phyloP scores from a whole-genome alignment of 306 rosid species.

The Vigna radiata region DNA sequence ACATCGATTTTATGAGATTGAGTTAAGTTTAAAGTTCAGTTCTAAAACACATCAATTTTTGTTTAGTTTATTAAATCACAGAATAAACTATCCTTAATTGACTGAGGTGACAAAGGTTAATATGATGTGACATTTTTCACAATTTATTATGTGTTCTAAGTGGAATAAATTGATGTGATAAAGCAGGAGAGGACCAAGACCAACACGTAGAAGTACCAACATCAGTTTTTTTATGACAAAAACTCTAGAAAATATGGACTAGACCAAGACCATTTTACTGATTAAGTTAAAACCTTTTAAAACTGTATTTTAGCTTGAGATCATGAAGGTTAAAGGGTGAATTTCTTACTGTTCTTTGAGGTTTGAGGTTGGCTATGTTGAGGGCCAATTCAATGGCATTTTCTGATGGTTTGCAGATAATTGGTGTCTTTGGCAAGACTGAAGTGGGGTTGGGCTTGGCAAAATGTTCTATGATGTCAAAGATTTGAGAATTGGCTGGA shows the following conservation, averaged over 20 bases:
- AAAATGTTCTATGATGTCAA: slow-evolving; percentile 83
- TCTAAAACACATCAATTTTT: no score
- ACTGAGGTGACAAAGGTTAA: no score
- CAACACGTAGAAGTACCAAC: no score
- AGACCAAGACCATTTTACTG: not conserved
- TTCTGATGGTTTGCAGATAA: slow-evolving; percentile 88
- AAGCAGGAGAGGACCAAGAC: not conserved
- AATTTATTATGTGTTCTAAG: not conserved
- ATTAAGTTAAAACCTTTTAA: not conserved
- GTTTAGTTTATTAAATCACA: no score
- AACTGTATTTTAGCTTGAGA: not conserved
- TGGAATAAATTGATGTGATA: not conserved
- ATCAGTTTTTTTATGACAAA: no score
- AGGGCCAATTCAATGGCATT: slow-evolving; percentile 79
- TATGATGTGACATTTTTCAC: not conserved
- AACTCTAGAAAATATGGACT: no score
- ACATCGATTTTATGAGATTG: no score
- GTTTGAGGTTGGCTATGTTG: slow-evolving; percentile 76
- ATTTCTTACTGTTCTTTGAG: slow-evolving; percentile 87
- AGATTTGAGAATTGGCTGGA: slow-evolving; percentile 50
- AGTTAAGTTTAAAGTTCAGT: no score
- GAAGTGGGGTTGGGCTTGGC: slow-evolving; percentile 56
- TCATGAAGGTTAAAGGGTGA: not conserved
- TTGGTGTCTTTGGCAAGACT: slow-evolving; percentile 81
- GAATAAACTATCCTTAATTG: no score